Evolutionary conservation across 371 early-diverging fungal species (phyloP).

Genomic region (Dichotomocladium elegans): DNA sequence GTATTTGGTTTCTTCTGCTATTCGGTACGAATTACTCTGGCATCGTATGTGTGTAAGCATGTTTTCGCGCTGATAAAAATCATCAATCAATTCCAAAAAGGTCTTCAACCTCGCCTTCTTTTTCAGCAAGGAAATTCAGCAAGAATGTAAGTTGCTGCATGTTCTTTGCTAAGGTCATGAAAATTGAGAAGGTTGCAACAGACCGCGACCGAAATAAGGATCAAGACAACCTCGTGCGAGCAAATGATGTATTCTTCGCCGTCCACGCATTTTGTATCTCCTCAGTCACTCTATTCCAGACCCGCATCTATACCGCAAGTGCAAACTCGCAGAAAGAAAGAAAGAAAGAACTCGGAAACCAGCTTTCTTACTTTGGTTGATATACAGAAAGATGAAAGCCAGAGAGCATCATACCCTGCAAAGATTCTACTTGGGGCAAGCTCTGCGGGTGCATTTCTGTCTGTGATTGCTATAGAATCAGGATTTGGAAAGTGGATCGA

Average conservation of each 20-base stretch:
- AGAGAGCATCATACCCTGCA: constrained; percentile 37
- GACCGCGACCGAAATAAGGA: constrained; percentile 53
- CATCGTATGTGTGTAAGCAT: too few relatives aligned
- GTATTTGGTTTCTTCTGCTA: constrained; percentile 86
- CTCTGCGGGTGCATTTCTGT: constrained; percentile 33
- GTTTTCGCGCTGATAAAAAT: constrained; percentile 33
- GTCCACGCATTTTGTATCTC: constrained; percentile 78
- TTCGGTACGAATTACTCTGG: constrained; percentile 48
- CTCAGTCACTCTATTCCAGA: constrained; percentile 64
- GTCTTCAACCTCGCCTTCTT: constrained; percentile 77
- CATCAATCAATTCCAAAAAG: constrained; percentile 56
- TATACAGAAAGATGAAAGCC: constrained; percentile 42
- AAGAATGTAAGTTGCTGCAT: constrained; percentile 53
- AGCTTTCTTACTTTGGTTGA: not conserved
- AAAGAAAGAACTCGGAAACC: not conserved
- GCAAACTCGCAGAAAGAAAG: not conserved
- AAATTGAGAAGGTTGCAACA: not conserved
- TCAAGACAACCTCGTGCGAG: constrained; percentile 69
- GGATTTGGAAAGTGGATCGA: constrained; percentile 53
- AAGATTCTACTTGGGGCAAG: constrained; percentile 31
- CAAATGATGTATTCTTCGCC: constrained; percentile 89
- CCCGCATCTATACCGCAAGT: constrained; percentile 70
- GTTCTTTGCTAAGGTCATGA: not conserved
- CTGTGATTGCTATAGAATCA: constrained; percentile 19
- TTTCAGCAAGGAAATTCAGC: constrained; percentile 59